Evolutionary conservation across 140 eudicot genomes (phyloP).

Genomic region (Eryngium alpinum): DNA sequence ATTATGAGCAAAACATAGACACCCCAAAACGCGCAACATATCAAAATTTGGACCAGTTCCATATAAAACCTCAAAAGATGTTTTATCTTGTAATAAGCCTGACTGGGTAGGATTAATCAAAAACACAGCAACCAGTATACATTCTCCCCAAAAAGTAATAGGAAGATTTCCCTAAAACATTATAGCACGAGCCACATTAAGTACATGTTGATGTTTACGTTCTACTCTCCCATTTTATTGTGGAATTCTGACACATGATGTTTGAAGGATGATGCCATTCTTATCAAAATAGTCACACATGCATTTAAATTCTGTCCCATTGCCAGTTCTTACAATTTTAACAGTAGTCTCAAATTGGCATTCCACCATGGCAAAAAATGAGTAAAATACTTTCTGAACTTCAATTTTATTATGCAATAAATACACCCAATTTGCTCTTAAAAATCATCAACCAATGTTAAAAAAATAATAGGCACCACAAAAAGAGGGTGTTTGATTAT

Average conservation of each 20-base stretch:
- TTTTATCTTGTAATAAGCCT: too few relatives aligned
- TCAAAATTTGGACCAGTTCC: too few relatives aligned
- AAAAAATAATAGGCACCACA: not conserved
- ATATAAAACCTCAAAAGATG: too few relatives aligned
- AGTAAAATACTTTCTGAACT: not conserved
- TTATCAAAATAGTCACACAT: not conserved
- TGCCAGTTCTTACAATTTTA: not conserved
- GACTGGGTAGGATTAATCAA: too few relatives aligned
- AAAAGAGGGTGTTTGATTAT: not conserved
- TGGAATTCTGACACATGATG: not conserved
- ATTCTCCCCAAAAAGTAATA: too few relatives aligned
- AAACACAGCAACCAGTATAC: too few relatives aligned
- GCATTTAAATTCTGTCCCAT: not conserved
- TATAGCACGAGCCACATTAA: too few relatives aligned
- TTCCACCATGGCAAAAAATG: not conserved
- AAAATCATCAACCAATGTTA: not conserved
- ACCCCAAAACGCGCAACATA: too few relatives aligned
- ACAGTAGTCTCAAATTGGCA: not conserved
- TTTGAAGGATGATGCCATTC: not conserved
- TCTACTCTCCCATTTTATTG: not conserved
- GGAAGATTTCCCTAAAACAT: too few relatives aligned
- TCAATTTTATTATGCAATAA: not conserved
- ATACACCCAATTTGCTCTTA: not conserved
- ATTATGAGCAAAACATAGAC: too few relatives aligned
- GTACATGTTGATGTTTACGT: too few relatives aligned